phyloP scores from a whole-genome alignment of 768 basidiomycete species.

The Boletus insuetus region DNA sequence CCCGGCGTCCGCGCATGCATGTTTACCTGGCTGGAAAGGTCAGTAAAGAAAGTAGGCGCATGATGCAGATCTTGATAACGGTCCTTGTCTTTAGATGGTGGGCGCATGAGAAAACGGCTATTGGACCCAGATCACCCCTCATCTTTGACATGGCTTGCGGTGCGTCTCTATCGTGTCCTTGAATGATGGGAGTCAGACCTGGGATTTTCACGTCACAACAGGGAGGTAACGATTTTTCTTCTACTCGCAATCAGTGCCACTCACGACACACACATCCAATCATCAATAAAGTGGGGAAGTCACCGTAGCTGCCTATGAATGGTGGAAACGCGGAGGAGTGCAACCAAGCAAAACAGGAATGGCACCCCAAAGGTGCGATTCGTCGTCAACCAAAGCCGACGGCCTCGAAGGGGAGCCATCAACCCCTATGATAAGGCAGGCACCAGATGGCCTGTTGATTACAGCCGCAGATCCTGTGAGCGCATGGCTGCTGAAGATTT shows the following conservation, averaged over 20 bases:
- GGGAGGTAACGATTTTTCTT: slow-evolving; percentile 22
- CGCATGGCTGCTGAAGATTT: background rate
- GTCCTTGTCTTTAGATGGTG: slow-evolving; percentile 25
- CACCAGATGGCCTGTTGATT: slow-evolving; percentile 19
- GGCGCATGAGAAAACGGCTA: slow-evolving; percentile 12
- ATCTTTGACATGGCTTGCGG: slow-evolving; percentile 32
- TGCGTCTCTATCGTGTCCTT: slow-evolving; percentile 6
- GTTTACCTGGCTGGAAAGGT: slow-evolving; percentile 53
- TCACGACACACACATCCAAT: background rate
- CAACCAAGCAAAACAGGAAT: slow-evolving; percentile 13
- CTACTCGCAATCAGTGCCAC: slow-evolving; percentile 22
- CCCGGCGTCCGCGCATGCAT: slow-evolving; percentile 59
- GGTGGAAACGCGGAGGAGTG: slow-evolving; percentile 46
- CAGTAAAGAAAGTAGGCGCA: slow-evolving; percentile 2
- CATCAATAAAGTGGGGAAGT: slow-evolving; percentile 54
- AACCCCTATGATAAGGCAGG: background rate
- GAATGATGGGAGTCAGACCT: background rate
- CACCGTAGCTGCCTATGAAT: slow-evolving; percentile 56
- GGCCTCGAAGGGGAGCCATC: background rate
- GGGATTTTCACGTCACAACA: background rate
- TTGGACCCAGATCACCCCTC: slow-evolving; percentile 18
- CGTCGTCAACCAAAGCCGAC: background rate
- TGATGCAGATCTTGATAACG: background rate
- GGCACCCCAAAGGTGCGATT: background rate
- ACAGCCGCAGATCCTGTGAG: slow-evolving; percentile 29